Evolutionary conservation across 2,329 filamentous ascomycete genomes (phyloP).

Genomic region (Exophiala spinifera): DNA sequence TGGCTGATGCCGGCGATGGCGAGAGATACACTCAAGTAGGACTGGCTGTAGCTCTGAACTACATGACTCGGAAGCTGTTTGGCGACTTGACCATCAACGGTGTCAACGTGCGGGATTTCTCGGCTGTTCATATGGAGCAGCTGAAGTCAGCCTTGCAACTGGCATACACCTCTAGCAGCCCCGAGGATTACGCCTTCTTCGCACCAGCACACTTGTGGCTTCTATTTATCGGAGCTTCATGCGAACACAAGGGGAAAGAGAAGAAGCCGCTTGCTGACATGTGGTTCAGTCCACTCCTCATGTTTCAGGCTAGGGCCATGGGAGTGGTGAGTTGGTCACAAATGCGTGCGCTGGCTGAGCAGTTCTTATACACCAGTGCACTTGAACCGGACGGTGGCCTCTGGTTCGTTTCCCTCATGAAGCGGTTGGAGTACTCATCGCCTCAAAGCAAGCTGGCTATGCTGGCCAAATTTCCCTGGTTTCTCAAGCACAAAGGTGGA

Average conservation of each 20-base stretch:
- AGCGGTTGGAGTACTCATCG: too few relatives aligned
- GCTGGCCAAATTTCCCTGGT: too few relatives aligned
- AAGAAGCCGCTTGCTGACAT: neutral
- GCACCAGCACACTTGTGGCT: conserved; percentile 1
- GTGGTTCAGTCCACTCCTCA: neutral
- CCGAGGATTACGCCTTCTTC: too few relatives aligned
- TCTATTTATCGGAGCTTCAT: neutral
- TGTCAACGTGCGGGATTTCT: too few relatives aligned
- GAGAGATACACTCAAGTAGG: conserved; percentile 1
- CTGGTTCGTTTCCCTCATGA: neutral
- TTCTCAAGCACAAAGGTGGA: too few relatives aligned
- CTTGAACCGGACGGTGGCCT: neutral
- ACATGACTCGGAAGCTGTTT: conserved; percentile 2
- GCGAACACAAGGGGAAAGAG: neutral
- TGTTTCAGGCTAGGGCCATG: neutral
- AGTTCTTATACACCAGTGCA: neutral
- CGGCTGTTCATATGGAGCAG: too few relatives aligned
- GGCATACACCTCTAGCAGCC: too few relatives aligned
- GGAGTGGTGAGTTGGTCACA: neutral
- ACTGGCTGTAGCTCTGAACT: neutral
- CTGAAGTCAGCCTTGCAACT: too few relatives aligned
- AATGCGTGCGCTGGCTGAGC: neutral
- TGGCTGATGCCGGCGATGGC: neutral
- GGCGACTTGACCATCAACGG: neutral
- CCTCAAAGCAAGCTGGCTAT: too few relatives aligned